Evolutionary conservation across 371 early-diverging fungal species (phyloP).

Genomic region (Mucor irregularis): DNA sequence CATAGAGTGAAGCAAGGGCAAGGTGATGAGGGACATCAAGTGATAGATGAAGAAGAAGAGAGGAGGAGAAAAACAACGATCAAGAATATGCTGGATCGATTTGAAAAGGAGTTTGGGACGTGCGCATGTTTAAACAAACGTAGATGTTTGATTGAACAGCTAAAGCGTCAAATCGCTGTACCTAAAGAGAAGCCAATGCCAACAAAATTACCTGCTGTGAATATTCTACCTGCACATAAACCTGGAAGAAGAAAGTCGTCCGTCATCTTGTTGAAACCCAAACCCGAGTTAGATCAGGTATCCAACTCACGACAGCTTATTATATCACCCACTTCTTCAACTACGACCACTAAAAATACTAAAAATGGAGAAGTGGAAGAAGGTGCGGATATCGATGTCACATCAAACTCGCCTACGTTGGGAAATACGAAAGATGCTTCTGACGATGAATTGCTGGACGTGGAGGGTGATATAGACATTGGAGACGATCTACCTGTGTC

Average conservation of each 20-base stretch:
- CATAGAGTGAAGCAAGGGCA: constrained; percentile 5
- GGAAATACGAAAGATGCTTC: constrained; percentile 2
- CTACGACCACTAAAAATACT: too few relatives aligned
- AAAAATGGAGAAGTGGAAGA: too few relatives aligned
- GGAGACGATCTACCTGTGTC: constrained; percentile 15
- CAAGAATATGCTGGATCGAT: constrained; percentile 40
- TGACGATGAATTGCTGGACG: constrained; percentile 28
- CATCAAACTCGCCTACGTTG: background rate
- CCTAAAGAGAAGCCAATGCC: constrained; percentile 1
- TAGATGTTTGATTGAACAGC: constrained; percentile 36
- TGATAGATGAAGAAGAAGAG: constrained; percentile 33
- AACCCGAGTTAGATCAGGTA: background rate
- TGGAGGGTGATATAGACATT: constrained; percentile 28
- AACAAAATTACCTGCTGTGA: background rate
- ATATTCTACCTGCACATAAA: background rate
- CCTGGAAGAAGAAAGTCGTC: constrained; percentile 14
- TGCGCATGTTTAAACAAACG: constrained; percentile 48
- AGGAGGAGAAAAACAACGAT: constrained; percentile 25
- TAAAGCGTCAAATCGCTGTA: constrained; percentile 17
- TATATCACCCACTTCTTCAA: too few relatives aligned
- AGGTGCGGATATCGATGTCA: too few relatives aligned
- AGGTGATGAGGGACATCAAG: constrained; percentile 8
- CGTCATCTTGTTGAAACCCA: constrained; percentile 13
- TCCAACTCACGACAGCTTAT: too few relatives aligned
- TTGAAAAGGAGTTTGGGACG: constrained; percentile 38